Evolutionary conservation across 805 yeast species (phyloP), one percentile per base, ranked within the genome.

Genomic region (Debaryomyces maramus): DNA sequence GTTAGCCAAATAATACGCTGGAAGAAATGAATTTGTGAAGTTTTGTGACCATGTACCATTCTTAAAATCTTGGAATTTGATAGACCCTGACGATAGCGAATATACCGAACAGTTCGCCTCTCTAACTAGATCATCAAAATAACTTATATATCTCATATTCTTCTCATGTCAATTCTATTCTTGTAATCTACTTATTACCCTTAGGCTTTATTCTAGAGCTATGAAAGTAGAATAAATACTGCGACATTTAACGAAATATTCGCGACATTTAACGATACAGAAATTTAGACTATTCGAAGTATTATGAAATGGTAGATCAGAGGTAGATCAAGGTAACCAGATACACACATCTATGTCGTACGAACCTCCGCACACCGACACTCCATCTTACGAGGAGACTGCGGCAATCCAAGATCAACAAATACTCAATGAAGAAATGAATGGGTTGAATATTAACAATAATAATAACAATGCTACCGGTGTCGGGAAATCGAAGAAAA

Each of bases 1-100:
- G 55, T 78, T 78, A 11, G 81, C 69, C 22, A 77, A 49, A 50
- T 67, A 76, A 45, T 70, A 67, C 1, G 72, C 72, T 2, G 80
- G 76, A 11, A 53, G 56, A 13, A 57, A 56, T 20, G 40, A 45
- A n/a, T 22, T 21, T 14, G 47, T 32, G 22, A 44, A 30, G 39
- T 50, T 48, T 27, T 32, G 36, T 32, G 42, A 38, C 36, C 48
- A 48, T 7, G 56, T 36, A 20, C 39, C 45, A 34, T 52, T 47
- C 24, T 29, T 27, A 15, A 35, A 44, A 40, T 55, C 54, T 28
- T 51, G 49, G 32, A 55, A 50, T 29, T 28, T n/a, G 20, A 70
- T 38, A 13, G 34, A 22, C 2, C 76, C 76, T 24, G 51, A 52
- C 3, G 69, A 55, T 21, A 70, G 53, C 29, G 66, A 54, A 46